A percentile compares a stretch with the other conserved stretches of the same genome.
phyloP scores from a whole-genome alignment of 2,329 filamentous ascomycete genomes.

The Juglanconis oblonga region DNA sequence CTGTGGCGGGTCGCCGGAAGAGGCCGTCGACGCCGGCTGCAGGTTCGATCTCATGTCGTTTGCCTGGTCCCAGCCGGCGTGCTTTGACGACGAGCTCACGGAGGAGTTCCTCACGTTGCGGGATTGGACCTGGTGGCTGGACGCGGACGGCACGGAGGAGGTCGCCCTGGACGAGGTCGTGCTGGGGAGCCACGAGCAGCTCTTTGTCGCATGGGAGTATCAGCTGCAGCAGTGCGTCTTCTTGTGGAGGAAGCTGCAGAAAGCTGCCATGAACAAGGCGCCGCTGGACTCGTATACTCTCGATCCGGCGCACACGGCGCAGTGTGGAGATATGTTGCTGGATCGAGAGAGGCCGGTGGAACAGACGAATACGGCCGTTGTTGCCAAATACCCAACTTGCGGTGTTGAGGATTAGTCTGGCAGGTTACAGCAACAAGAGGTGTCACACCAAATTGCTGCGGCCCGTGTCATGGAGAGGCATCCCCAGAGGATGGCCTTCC shows the following conservation, averaged over 20 bases:
- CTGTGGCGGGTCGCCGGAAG: slow-evolving; percentile 1
- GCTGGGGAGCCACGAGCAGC: background rate
- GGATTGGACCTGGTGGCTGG: background rate
- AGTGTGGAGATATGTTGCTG: background rate
- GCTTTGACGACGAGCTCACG: slow-evolving; percentile 12
- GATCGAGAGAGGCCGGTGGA: background rate
- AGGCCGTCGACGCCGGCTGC: slow-evolving; percentile 1
- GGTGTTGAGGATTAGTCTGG: background rate
- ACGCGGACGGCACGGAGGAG: background rate
- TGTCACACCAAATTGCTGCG: background rate
- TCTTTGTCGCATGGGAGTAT: background rate
- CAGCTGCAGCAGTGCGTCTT: slow-evolving; percentile 1
- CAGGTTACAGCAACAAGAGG: background rate
- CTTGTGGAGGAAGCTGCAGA: slow-evolving; percentile 3
- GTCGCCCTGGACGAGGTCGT: background rate
- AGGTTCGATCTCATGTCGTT: slow-evolving; percentile 15
- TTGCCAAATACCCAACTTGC: background rate
- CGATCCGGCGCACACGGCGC: background rate
- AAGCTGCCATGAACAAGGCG: background rate
- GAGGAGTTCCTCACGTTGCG: background rate
- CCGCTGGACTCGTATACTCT: slow-evolving; percentile 1
- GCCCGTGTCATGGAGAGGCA: no score
- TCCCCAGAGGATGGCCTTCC: no score
- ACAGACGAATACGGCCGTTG: background rate
- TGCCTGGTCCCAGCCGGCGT: slow-evolving; percentile 20